phyloP scores from a whole-genome alignment of 768 basidiomycete genomes.

The Pleurotus tuber-regium region DNA sequence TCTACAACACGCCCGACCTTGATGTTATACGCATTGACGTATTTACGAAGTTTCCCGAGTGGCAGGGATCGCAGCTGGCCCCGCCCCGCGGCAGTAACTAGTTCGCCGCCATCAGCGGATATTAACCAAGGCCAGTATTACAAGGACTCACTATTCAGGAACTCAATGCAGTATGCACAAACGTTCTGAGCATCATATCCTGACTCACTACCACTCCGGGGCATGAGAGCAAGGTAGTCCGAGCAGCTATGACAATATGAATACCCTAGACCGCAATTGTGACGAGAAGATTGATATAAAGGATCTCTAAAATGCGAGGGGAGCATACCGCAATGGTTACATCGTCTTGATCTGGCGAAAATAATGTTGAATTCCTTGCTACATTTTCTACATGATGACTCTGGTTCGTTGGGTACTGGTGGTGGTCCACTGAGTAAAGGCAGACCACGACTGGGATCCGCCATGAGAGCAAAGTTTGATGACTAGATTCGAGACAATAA shows the following conservation, averaged over 20 bases:
- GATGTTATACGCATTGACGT: slow-evolving; percentile 70
- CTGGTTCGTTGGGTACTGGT: slow-evolving; percentile 36
- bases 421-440: slow-evolving; percentile 73
- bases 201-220: slow-evolving; percentile 45
- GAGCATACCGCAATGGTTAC: slow-evolving; percentile 72
- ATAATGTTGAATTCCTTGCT: slow-evolving; percentile 70
- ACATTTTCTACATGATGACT: slow-evolving; percentile 61
- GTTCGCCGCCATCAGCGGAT: slow-evolving; percentile 6
- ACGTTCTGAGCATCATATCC: slow-evolving; percentile 69
- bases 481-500: not conserved
- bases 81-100: slow-evolving; percentile 71
- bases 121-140: not conserved
- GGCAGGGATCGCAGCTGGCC: slow-evolving; percentile 53
- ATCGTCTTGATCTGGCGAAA: slow-evolving; percentile 60
- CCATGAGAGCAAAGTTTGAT: slow-evolving; percentile 11
- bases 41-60: slow-evolving; percentile 63
- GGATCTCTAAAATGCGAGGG: too few species aligned
- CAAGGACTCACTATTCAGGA: slow-evolving; percentile 52
- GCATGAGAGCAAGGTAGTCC: slow-evolving; percentile 78
- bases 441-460: slow-evolving; percentile 43
- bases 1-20: slow-evolving; percentile 60
- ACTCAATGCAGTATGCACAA: slow-evolving; percentile 74
- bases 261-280: slow-evolving; percentile 46
- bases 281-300: not conserved
- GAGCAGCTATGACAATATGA: slow-evolving; percentile 70